Evolutionary conservation across 1,284 basidiomycete species (phyloP).

Genomic region (Hemileia vastatrix): DNA sequence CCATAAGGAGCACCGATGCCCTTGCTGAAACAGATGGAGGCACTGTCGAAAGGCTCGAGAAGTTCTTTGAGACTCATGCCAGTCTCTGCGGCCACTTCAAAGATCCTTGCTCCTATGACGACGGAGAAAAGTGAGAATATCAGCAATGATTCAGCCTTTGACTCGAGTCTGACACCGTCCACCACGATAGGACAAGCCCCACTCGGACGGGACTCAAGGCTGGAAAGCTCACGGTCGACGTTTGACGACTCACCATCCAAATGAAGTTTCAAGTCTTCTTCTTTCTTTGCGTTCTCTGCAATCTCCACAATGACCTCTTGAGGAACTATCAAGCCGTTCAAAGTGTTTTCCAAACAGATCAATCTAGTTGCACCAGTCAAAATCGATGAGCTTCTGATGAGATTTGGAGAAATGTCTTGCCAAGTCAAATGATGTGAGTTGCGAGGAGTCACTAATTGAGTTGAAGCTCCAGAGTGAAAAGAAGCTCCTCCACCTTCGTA

Average conservation of each 20-base stretch:
- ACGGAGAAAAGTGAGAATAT: too few relatives aligned
- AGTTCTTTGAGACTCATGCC: constrained; percentile 35
- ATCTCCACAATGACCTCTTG: constrained; percentile 42
- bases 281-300: constrained; percentile 26
- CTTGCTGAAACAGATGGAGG: constrained; percentile 41
- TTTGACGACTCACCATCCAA: constrained; percentile 28
- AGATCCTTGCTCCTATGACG: too few relatives aligned
- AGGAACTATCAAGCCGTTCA: constrained; percentile 38
- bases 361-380: constrained; percentile 33
- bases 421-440: too few relatives aligned
- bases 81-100: constrained; percentile 42
- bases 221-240: too few relatives aligned
- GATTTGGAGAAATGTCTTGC: constrained; percentile 34
- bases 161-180: too few relatives aligned
- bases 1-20: constrained; percentile 42
- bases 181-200: too few relatives aligned
- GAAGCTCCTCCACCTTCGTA: constrained; percentile 41
- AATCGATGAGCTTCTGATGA: constrained; percentile 11
- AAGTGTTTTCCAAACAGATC: constrained; percentile 40
- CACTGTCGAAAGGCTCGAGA: constrained; percentile 40
- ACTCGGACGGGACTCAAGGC: too few relatives aligned
- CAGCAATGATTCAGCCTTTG: too few relatives aligned
- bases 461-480: constrained; percentile 35
- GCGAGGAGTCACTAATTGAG: constrained; percentile 30
- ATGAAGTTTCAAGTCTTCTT: constrained; percentile 34